A percentile compares a stretch with the other conserved stretches of the same genome.
Evolutionary conservation across 345 rosid species (phyloP).

Genomic region (Geranium brycei): DNA sequence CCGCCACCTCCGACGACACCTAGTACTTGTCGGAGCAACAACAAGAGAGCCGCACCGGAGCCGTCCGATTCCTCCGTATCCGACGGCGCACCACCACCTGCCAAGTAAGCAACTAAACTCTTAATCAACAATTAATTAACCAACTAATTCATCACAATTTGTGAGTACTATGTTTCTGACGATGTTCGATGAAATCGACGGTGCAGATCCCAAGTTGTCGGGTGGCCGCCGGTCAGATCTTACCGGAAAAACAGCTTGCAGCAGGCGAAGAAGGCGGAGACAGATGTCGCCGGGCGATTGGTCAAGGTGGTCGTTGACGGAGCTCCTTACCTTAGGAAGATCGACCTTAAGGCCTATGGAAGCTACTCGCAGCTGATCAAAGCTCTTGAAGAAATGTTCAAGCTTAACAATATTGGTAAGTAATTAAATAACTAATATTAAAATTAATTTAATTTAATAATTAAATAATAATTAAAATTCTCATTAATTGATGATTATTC

Average conservation of each 20-base stretch:
- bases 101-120: constrained; percentile 29
- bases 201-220: constrained; percentile 59
- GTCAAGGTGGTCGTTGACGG: constrained; percentile 82
- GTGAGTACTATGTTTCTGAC: background rate
- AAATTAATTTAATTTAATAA: too few relatives aligned
- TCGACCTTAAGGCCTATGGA: constrained; percentile 42
- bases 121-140: too few relatives aligned
- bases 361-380: constrained; percentile 45
- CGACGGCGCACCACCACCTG: constrained; percentile 21
- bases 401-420: constrained; percentile 30
- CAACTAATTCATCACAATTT: too few relatives aligned
- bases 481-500: too few relatives aligned
- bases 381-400: constrained; percentile 52
- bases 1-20: background rate
- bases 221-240: constrained; percentile 93
- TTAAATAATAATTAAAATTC: background rate
- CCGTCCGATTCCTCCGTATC: constrained; percentile 18
- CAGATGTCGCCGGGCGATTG: constrained; percentile 27
- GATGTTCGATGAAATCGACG: background rate
- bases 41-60: constrained; percentile 43
- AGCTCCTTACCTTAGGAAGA: constrained; percentile 69
- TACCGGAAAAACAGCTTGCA: constrained; percentile 52
- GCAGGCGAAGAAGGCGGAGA: constrained; percentile 24
- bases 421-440: too few relatives aligned
- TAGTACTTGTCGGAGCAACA: constrained; percentile 12